Evolutionary conservation across 163 green algal species (phyloP), one percentile per base, ranked within the genome.

Genomic region (Chlamydomonas reinhardtii): DNA sequence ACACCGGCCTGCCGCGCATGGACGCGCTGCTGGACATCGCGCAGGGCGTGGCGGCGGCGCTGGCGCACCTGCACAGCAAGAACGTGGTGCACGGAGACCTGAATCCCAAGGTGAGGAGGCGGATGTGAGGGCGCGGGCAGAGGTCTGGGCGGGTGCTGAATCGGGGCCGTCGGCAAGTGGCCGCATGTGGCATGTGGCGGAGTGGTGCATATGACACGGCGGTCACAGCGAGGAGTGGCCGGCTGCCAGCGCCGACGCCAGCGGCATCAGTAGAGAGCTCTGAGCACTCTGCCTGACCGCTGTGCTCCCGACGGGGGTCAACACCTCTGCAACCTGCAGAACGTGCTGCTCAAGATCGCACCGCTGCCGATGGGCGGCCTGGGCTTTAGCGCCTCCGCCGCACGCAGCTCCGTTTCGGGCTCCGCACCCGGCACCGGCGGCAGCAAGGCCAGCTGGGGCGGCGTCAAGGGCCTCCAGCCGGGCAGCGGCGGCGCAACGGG

Each of bases 1-100:
- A 78, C 34, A 43, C 56, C 9, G 69, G 79, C 20, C 52, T 79
- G 15, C 79, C 79, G 14, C 31, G 69, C 27, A 22, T 86, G 79
- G 81, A 87, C 35, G 80, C 80, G 71, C 48, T 87, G 14, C 71
- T 87, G 71, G 81, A 87, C 35, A 80, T 88, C 31, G 83, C 73
- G 22, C 83, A 81, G 29, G 83, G 74, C 17, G 74, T 83, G 19
- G 73, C 73, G 4, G 73, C 83, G 20, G 83, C 73, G 2, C 34
- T 88, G 62, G 64, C 73, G 31, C 83, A 88, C 64, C 61, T 88
- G 64, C 83, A 88, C 74, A 71, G 32, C 29, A 83, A 88, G 64
- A 84, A 84, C 73, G 37, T 88, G 12, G 83, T 88, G 29, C 83
- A 88, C 20, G 83, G 83, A 3, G 83, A 88, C 48, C 59, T 83